These are phyloP conservation scores for Collybia sp. DNA, from an alignment of 768 basidiomycete species.

Conservation along the genomic window DNA sequence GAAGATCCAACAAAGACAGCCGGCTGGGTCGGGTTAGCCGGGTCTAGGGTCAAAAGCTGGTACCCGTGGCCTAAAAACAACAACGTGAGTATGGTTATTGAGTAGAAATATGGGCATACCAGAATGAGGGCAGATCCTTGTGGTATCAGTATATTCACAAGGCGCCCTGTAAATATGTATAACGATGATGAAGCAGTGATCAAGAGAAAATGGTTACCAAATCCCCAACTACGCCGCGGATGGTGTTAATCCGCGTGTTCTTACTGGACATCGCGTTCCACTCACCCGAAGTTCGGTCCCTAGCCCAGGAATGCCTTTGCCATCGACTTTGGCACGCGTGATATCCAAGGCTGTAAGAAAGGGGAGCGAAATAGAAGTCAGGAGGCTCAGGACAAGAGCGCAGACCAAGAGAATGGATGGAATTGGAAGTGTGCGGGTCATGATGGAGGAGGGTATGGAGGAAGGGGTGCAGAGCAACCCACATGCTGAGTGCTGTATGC, in stretches of 20 bases:
- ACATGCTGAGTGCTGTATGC: neutral
- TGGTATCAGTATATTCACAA: slow-evolving; percentile 46
- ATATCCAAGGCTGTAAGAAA: slow-evolving; percentile 65
- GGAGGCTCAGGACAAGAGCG: slow-evolving; percentile 63
- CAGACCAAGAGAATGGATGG: slow-evolving; percentile 26
- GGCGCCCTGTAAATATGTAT: slow-evolving; percentile 42
- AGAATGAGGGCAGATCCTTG: slow-evolving; percentile 41
- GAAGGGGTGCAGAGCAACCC: neutral
- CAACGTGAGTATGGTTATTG: neutral
- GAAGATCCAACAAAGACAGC: slow-evolving; percentile 43
- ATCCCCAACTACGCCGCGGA: slow-evolving; percentile 52
- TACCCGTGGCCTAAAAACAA: slow-evolving; percentile 50
- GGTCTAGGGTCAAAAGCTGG: slow-evolving; percentile 20
- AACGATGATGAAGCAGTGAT: neutral
- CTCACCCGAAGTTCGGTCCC: slow-evolving; percentile 49
- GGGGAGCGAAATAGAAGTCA: slow-evolving; percentile 71
- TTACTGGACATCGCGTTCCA: slow-evolving; percentile 10
- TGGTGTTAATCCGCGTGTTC: neutral
- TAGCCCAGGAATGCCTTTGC: slow-evolving; percentile 19
- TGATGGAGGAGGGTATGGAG: slow-evolving; percentile 1
- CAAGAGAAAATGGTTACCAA: slow-evolving; percentile 43
- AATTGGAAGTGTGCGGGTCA: slow-evolving; percentile 12
- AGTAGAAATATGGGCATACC: slow-evolving; percentile 25
- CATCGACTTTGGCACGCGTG: slow-evolving; percentile 46
- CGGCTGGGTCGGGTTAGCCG: slow-evolving; percentile 31